These are phyloP conservation scores for Cutaneotrichosporon cyanovorans DNA, from an alignment of 1,284 basidiomycete genomes.

Conservation along the genomic window DNA sequence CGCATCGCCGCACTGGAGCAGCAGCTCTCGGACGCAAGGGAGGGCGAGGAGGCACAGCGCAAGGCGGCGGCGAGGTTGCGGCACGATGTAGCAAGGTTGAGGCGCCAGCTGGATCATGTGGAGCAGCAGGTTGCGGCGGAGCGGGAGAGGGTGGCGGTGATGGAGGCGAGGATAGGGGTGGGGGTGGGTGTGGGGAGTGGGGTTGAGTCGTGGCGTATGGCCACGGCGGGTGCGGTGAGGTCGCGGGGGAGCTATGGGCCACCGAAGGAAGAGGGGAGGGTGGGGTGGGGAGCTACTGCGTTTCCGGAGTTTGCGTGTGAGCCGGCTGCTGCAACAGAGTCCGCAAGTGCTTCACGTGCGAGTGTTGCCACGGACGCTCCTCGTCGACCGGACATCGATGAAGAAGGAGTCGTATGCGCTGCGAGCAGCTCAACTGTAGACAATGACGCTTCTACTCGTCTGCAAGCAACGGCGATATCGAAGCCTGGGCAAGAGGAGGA, in stretches of 20 bases:
- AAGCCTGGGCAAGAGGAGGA: no score
- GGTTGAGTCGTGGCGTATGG: background rate
- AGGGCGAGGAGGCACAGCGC: conserved; percentile 32
- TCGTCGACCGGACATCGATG: no score
- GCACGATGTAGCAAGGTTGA: conserved; percentile 30
- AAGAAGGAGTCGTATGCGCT: no score
- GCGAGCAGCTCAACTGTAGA: no score
- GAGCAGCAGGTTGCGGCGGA: conserved; percentile 17
- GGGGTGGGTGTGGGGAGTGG: no score
- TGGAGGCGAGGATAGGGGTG: no score
- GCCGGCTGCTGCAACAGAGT: no score
- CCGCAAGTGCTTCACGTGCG: no score
- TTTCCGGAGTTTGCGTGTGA: conserved; percentile 23
- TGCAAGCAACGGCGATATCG: no score
- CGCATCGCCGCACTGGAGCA: conserved; percentile 26
- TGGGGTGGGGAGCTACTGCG: conserved; percentile 24
- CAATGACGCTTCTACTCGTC: no score
- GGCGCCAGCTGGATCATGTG: conserved; percentile 26
- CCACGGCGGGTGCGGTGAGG: background rate
- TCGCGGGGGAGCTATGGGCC: background rate
- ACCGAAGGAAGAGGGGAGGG: background rate
- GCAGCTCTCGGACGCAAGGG: conserved; percentile 33
- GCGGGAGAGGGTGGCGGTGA: conserved; percentile 1
- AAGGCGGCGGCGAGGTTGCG: conserved; percentile 30
- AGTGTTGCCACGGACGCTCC: no score